phyloP scores from a whole-genome alignment of 352 stramenopile species.

The Globisporangium alternatum region DNA sequence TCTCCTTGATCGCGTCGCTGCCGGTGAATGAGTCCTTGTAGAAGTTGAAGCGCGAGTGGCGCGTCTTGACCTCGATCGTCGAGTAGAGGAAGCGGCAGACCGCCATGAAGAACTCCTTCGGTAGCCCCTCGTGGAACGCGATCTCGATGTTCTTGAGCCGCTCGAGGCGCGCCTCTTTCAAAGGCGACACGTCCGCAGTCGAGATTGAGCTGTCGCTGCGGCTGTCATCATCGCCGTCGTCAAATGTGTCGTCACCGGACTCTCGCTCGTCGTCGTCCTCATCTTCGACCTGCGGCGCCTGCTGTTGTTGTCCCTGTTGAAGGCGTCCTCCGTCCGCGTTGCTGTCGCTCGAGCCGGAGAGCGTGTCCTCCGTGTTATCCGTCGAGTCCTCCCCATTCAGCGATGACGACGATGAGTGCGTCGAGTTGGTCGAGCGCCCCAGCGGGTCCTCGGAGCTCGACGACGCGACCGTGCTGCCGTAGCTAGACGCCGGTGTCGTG shows the following conservation, averaged over 20 bases:
- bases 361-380: conserved; percentile 26
- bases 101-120: conserved; percentile 75
- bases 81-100: conserved; percentile 70
- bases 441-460: conserved; percentile 39
- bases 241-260: conserved; percentile 26
- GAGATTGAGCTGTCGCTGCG: conserved; percentile 39
- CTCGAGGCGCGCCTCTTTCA: conserved; percentile 71
- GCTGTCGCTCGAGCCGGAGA: conserved; percentile 24
- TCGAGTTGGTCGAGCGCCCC: conserved; percentile 43
- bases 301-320: conserved; percentile 16
- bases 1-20: conserved; percentile 66
- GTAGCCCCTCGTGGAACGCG: conserved; percentile 74
- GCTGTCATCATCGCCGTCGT: conserved; percentile 25
- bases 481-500: conserved; percentile 41
- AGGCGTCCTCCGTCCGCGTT: not conserved
- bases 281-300: conserved; percentile 15
- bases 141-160: conserved; percentile 76
- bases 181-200: conserved; percentile 38
- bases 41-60: conserved; percentile 82
- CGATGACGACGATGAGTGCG: conserved; percentile 34
- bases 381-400: conserved; percentile 38
- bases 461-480: conserved; percentile 49
- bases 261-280: conserved; percentile 32
- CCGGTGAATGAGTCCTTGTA: conserved; percentile 86
- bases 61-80: conserved; percentile 78